Evolutionary conservation across 1,284 basidiomycete species (phyloP).

Genomic region (Ceratobasidium sp.): DNA sequence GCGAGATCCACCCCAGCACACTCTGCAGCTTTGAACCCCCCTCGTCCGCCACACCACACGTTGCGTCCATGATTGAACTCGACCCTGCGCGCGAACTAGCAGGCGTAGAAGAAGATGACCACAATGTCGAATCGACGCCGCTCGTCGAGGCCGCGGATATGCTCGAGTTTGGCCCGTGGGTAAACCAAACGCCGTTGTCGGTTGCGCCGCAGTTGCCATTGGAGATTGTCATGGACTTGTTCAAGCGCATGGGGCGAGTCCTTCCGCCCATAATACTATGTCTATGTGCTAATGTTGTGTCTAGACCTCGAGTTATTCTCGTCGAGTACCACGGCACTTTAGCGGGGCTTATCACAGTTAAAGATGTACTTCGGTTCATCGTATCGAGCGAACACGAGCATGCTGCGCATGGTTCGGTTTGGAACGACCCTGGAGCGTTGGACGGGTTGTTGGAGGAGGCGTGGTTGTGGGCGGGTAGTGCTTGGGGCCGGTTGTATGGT

Average conservation of each 20-base stretch:
- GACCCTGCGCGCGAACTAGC: slow-evolving; percentile 47
- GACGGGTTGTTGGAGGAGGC: slow-evolving; percentile 58
- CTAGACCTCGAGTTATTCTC: slow-evolving; percentile 92
- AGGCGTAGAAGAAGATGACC: slow-evolving; percentile 76
- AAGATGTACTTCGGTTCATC: slow-evolving; percentile 88
- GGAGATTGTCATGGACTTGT: slow-evolving; percentile 96
- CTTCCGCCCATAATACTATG: slow-evolving; percentile 3
- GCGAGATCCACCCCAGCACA: slow-evolving; percentile 73
- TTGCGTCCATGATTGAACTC: slow-evolving; percentile 50
- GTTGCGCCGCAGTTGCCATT: slow-evolving; percentile 94
- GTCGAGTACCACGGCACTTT: slow-evolving; percentile 89
- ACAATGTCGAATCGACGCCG: slow-evolving; percentile 62
- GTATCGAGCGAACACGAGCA: slow-evolving; percentile 28
- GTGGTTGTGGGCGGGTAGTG: slow-evolving; percentile 52
- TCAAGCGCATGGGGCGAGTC: slow-evolving; percentile 93
- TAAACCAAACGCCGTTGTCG: slow-evolving; percentile 94
- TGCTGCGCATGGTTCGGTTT: slow-evolving; percentile 57
- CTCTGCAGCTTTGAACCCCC: slow-evolving; percentile 73
- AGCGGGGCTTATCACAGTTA: slow-evolving; percentile 92
- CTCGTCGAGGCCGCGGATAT: slow-evolving; percentile 70
- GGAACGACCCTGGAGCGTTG: slow-evolving; percentile 54
- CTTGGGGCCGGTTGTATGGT: slow-evolving; percentile 9
- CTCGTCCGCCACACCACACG: slow-evolving; percentile 40
- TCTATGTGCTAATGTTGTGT: slow-evolving; percentile 23
- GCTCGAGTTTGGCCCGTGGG: slow-evolving; percentile 89